Evolutionary conservation across 2,329 filamentous ascomycete genomes (phyloP).

Genomic region (Cladosporium austrohemisphaericum): DNA sequence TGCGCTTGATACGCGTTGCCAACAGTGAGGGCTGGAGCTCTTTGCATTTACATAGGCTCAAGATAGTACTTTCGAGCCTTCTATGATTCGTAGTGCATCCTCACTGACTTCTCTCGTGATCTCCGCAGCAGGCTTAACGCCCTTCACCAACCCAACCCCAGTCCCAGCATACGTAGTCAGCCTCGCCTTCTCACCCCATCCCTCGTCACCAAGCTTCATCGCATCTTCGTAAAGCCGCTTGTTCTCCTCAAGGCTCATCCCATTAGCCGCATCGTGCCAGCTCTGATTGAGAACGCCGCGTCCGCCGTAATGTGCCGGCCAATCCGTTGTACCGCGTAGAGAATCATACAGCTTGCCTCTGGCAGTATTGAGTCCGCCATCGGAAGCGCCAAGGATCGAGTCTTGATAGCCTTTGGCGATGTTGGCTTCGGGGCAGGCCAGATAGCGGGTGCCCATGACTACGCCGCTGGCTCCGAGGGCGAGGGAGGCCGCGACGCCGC

Average conservation of each 20-base stretch:
- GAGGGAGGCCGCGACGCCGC: slow-evolving; percentile 54
- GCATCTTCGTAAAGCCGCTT: slow-evolving; percentile 47
- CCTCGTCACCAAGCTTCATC: slow-evolving; percentile 47
- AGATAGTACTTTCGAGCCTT: no score
- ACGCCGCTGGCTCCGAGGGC: slow-evolving; percentile 52
- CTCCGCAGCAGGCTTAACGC: slow-evolving; percentile 47
- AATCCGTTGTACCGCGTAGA: slow-evolving; percentile 54
- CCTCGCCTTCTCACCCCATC: slow-evolving; percentile 52
- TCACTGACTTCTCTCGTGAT: slow-evolving; percentile 47
- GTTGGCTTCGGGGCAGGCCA: slow-evolving; percentile 50
- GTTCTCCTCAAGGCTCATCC: slow-evolving; percentile 43
- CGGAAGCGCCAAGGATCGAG: slow-evolving; percentile 44
- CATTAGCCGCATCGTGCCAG: slow-evolving; percentile 39
- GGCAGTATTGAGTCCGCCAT: slow-evolving; percentile 51
- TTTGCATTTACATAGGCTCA: no score
- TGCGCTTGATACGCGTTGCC: no score
- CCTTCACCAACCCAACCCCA: slow-evolving; percentile 56
- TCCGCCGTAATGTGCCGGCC: slow-evolving; percentile 56
- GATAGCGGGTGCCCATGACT: slow-evolving; percentile 62
- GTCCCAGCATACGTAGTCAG: slow-evolving; percentile 62
- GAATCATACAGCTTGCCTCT: slow-evolving; percentile 51
- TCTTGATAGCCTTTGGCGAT: slow-evolving; percentile 47
- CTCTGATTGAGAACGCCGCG: slow-evolving; percentile 57
- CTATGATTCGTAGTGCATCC: neutral
- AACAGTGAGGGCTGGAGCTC: no score